Percentiles rank a stretch among this genome's conserved stretches.
These are phyloP conservation scores for Ceratobasidium sp. DNA, from an alignment of 1,284 basidiomycete genomes.

Conservation along the genomic window DNA sequence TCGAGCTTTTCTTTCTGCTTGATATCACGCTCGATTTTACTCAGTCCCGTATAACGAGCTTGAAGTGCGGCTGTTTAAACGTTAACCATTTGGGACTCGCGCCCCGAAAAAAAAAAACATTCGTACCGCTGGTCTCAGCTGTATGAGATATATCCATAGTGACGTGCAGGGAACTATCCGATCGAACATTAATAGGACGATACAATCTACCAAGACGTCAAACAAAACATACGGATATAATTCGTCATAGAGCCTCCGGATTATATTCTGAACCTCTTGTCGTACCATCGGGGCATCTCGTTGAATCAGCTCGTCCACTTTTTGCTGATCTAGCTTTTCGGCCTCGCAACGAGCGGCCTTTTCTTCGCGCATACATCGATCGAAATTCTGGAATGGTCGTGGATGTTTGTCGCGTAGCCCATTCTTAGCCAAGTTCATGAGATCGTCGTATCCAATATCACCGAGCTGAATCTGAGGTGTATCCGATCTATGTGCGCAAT, in stretches of 20 bases:
- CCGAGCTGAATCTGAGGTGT: constrained; percentile 32
- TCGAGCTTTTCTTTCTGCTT: neutral
- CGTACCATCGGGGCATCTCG: constrained; percentile 7
- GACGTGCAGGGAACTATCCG: constrained; percentile 9
- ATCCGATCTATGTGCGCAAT: constrained; percentile 4
- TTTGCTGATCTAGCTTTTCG: neutral
- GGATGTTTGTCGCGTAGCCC: constrained; percentile 18
- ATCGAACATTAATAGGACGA: neutral
- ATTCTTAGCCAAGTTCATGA: neutral
- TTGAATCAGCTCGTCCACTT: neutral
- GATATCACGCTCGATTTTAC: neutral
- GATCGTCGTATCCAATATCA: neutral
- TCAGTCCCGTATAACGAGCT: constrained; percentile 12
- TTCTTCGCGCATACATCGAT: constrained; percentile 10
- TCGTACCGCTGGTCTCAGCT: constrained; percentile 29
- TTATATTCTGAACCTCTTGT: constrained; percentile 33
- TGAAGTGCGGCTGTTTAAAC: constrained; percentile 31
- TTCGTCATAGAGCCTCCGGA: constrained; percentile 11
- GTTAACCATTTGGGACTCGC: too few relatives aligned
- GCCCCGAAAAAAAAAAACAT: neutral
- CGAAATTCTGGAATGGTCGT: neutral
- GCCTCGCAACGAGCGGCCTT: neutral
- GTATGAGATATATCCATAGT: constrained; percentile 8
- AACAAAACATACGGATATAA: constrained; percentile 26
- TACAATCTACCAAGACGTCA: neutral